A percentile compares a stretch with the other conserved stretches of the same genome.
Evolutionary conservation across 106 monocot genomes (phyloP).

Genomic region (Dioscorea zingiberensis): DNA sequence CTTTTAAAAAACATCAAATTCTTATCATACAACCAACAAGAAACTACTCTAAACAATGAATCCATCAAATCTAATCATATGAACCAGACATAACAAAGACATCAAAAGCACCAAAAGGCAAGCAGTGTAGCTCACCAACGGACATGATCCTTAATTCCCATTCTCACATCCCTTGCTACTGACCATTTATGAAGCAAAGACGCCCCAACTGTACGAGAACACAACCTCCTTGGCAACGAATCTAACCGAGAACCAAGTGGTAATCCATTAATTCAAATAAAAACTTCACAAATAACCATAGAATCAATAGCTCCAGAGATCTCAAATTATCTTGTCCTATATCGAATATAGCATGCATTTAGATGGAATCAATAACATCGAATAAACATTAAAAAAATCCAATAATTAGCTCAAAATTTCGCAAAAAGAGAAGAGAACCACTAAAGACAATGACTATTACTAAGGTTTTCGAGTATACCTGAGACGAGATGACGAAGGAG

Average conservation of each 20-base stretch:
- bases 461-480: neutral
- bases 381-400: no score
- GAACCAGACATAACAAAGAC: neutral
- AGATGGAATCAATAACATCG: no score
- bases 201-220: neutral
- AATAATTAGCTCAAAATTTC: no score
- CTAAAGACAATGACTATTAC: no score
- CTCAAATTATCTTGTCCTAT: no score
- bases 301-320: no score
- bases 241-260: neutral
- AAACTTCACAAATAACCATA: no score
- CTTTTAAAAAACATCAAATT: neutral
- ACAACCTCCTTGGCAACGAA: neutral
- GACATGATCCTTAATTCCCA: neutral
- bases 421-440: no score
- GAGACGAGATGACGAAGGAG: neutral
- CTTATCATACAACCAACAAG: neutral
- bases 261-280: no score
- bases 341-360: no score
- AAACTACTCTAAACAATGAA: neutral
- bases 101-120: neutral
- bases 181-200: neutral
- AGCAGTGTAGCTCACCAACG: neutral
- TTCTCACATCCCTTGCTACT: neutral
- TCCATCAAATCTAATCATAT: neutral